Base-by-base conservation (phyloP, 2,329 filamentous ascomycete genomes). In the Aspergillus terreus region DNA sequence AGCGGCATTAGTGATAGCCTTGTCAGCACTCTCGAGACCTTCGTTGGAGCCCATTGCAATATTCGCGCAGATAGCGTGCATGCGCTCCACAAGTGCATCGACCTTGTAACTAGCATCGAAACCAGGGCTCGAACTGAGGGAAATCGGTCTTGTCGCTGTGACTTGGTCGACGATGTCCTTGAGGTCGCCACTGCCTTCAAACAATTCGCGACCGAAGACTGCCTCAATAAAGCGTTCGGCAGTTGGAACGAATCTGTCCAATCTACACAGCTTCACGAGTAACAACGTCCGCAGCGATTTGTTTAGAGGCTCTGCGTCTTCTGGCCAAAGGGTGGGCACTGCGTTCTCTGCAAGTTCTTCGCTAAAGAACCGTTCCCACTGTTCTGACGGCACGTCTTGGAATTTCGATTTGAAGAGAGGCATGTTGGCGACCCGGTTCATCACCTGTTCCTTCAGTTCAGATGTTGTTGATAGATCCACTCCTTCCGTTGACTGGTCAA, bases 71-170 rank as follows among this genome's bases (percentile, higher is more conserved):
- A 83, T 85, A 47, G 90, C 86, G 53, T 84, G 83, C 70, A 84
- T 86, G 59, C 90, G 83, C 71, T 96, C 90, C 27, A 97, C 95
- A 49, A 99, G 80, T 55, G 86, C 90, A 71, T 99, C 94, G 54
- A 99, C 94, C 78, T 99, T 99, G 84, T 97, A 99, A 69, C 90
- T 96, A 49, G 95, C 95, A 72, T 99, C 94, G 69, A 99, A 99
- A 35, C 94, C 94, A 54, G 92, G 91, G 64, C 88, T 96, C 5
- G 94, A 99, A 63, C 92, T 92, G 33, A 99, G 82, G 3, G 94
- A 88, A 60, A 99, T 88, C 9, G 94, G 94, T 2, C 90, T 85
- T 30, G 85, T 89, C 27, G 92, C 85, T 5, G 86, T 86, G 47
- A 96, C 90, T 71, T 95, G 87, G 47, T 85, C 82, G 51, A 95